Evolutionary conservation across 2,329 filamentous ascomycete genomes (phyloP).

Genomic region (Metarhizium robertsii): DNA sequence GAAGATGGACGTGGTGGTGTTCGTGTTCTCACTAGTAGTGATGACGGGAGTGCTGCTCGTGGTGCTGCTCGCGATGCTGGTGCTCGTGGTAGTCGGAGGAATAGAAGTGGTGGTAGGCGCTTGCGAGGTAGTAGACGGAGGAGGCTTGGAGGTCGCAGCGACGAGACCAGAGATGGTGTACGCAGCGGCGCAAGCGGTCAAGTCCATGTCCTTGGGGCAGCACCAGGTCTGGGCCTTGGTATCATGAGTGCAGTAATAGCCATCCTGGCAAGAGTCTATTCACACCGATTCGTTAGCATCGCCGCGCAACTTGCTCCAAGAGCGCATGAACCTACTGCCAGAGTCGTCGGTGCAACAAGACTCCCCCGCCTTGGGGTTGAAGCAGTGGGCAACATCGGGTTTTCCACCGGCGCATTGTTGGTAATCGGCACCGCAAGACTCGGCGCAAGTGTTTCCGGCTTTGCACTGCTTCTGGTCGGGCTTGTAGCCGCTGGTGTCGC

Average conservation of each 20-base stretch:
- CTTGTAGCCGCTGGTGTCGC: conserved; percentile 37
- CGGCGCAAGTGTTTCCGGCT: conserved; percentile 40
- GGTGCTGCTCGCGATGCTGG: neutral
- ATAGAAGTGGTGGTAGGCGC: conserved; percentile 20
- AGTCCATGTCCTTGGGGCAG: conserved; percentile 47
- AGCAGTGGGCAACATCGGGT: conserved; percentile 44
- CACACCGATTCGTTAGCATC: neutral
- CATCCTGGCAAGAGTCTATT: conserved; percentile 48
- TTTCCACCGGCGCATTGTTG: conserved; percentile 40
- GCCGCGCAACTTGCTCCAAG: neutral
- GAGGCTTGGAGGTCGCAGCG: conserved; percentile 23
- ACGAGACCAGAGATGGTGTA: conserved; percentile 39
- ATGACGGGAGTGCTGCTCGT: conserved; percentile 6
- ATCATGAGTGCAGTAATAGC: conserved; percentile 55
- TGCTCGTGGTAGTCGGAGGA: conserved; percentile 15
- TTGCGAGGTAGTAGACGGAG: conserved; percentile 10
- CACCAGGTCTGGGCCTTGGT: conserved; percentile 43
- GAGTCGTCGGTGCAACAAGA: conserved; percentile 47
- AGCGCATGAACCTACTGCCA: conserved; percentile 40
- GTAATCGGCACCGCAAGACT: conserved; percentile 44
- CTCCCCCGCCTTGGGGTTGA: conserved; percentile 40
- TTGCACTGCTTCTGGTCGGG: conserved; percentile 39
- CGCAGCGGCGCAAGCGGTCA: conserved; percentile 43
- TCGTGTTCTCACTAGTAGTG: conserved; percentile 13
- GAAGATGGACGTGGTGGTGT: conserved; percentile 14